A percentile compares a stretch with the other conserved stretches of the same genome.
Evolutionary conservation across 305 asterid species (phyloP).

Genomic region (Andrographis paniculata): DNA sequence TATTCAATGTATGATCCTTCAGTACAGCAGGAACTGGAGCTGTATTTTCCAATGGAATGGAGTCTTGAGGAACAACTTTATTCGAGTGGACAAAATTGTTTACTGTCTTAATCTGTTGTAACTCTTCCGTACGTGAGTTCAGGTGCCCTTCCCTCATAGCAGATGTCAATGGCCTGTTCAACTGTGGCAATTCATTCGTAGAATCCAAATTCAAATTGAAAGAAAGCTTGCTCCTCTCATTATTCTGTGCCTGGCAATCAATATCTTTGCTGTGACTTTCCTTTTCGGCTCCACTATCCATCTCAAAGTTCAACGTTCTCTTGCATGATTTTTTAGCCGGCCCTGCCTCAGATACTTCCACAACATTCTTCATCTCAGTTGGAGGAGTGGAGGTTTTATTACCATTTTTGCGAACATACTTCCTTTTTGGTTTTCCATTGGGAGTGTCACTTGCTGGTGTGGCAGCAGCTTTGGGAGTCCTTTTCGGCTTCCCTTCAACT

Average conservation of each 20-base stretch:
- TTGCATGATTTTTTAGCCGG: conserved; percentile 46
- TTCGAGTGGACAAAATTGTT: conserved; percentile 16
- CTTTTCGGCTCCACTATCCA: conserved; percentile 29
- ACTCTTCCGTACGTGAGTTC: conserved; percentile 19
- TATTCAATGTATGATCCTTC: conserved; percentile 44
- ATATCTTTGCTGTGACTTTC: conserved; percentile 21
- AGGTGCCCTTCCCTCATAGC: conserved; percentile 22
- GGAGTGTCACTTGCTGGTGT: conserved; percentile 22
- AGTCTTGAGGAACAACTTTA: conserved; percentile 23
- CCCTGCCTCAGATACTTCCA: conserved; percentile 22
- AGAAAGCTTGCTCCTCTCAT: conserved; percentile 26
- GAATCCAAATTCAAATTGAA: conserved; percentile 34
- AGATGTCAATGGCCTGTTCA: conserved; percentile 23
- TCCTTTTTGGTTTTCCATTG: conserved; percentile 49
- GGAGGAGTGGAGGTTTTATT: conserved; percentile 29
- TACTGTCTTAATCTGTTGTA: conserved; percentile 23
- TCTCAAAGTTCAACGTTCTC: conserved; percentile 50
- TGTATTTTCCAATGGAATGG: conserved; percentile 21
- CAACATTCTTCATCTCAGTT: conserved; percentile 23
- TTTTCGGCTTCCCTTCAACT: conserved; percentile 64
- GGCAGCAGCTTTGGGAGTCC: conserved; percentile 44
- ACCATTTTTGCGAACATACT: conserved; percentile 44
- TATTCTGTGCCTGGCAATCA: conserved; percentile 28
- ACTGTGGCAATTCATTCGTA: conserved; percentile 21
- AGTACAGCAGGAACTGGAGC: conserved; percentile 22